Evolutionary conservation across 768 basidiomycete species (phyloP), one percentile per base, ranked within the genome.

Genomic region (Podaxis sp.): DNA sequence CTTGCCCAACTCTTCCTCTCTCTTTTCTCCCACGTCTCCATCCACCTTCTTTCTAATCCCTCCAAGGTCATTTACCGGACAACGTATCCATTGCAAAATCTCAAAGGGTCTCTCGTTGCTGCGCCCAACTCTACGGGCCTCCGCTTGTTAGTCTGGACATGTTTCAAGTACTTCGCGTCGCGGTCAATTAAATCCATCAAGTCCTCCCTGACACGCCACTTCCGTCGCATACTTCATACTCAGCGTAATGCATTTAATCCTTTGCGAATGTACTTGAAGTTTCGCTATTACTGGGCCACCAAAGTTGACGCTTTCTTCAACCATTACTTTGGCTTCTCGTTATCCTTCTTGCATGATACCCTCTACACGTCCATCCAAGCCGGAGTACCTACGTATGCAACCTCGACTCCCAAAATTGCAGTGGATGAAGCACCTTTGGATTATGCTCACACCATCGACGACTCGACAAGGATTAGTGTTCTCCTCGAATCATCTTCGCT

Each of bases 1-100:
- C 59, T 60, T 6, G 12, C 44, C 51, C 51, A 60, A 26, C 59
- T 44, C 51, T 60, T 33, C n/a, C 38, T 53, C 36, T 24, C 33
- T 28, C 28, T 53, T 41, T 52, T 22, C 38, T 28, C 41, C 26
- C 50, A 17, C n/a, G 38, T 44, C 12, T 28, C 51, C 7, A 2
- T 41, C 17, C 20, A 44, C 38, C 37, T 44, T 28, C 24, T 53
- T 10, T 46, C 24, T 12, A 33, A 53, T 37, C 13, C 50, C 1
- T 7, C 40, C 20, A 41, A 4, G 40, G 8, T 60, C 4, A 15
- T 52, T 26, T 52, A 50, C 30, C 20, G n/a, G 24, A 28, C 26
- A 10, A 41, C 51, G 6, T 13, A 7, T 12, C 10, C 49, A 10
- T 17, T 24, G 26, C 49, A 22, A 11, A 50, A 50, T 20, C 26